phyloP scores from a whole-genome alignment of 2,329 filamentous ascomycete genomes.

The Pseudohalonectria lignicola region DNA sequence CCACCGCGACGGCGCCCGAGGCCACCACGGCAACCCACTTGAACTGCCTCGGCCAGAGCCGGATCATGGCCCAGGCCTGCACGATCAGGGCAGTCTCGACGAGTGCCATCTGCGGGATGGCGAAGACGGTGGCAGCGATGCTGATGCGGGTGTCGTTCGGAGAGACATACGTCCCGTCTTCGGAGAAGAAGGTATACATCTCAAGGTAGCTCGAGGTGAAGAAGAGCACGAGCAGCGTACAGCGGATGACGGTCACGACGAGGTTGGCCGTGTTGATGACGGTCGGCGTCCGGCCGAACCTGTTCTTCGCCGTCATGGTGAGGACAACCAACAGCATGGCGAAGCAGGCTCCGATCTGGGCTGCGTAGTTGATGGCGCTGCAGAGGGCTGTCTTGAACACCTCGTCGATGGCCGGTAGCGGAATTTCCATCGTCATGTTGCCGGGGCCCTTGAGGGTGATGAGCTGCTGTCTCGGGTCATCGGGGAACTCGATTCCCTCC shows the following conservation, averaged over 20 bases:
- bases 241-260: constrained; percentile 47
- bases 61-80: constrained; percentile 42
- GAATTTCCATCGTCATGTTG: background rate
- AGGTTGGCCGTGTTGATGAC: constrained; percentile 54
- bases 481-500: too few relatives aligned
- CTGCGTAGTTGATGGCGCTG: constrained; percentile 9
- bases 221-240: constrained; percentile 43
- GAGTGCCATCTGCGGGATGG: constrained; percentile 30
- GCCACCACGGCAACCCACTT: constrained; percentile 16
- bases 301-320: constrained; percentile 53
- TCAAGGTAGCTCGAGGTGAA: constrained; percentile 50
- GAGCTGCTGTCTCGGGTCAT: background rate
- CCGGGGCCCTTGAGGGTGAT: background rate
- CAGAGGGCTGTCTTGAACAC: background rate
- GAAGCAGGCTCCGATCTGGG: constrained; percentile 26
- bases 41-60: constrained; percentile 29
- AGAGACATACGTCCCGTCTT: constrained; percentile 40
- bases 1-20: constrained; percentile 21
- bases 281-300: constrained; percentile 53
- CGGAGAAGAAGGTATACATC: constrained; percentile 47
- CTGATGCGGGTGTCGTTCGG: constrained; percentile 21
- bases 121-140: constrained; percentile 27
- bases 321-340: constrained; percentile 56
- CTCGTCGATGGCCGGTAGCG: constrained; percentile 6
- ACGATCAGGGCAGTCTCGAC: constrained; percentile 35